Evolutionary conservation across 192 early-diverging fungal species (phyloP), one percentile per base, ranked within the genome.

Genomic region (Dimargaris verticillata): DNA sequence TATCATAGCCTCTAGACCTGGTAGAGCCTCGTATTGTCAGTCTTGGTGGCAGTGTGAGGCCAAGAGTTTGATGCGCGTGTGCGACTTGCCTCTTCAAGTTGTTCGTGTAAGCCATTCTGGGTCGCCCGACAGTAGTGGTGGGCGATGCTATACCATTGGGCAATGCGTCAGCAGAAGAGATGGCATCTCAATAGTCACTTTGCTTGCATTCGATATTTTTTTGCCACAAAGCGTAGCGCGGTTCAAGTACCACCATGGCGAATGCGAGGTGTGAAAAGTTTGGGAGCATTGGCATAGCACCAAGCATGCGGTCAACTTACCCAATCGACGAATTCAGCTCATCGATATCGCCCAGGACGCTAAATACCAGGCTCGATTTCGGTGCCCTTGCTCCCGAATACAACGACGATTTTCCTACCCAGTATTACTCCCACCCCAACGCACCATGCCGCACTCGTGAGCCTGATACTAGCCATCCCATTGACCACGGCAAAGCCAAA

Each of bases 281-380:
- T 28, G 28, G 18, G 29, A 33, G 28, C 53, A 11, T 33, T 7
- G 12, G 22, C 18, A 29, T 26, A 33, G 53, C 26, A 55, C n/a
- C 28, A n/a, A 28, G n/a, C 22, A 14, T 26, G 26, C 14, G 28
- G 14, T n/a, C 26, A 18, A 41, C 45, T 28, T 28, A 61, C 59
- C 59, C 61, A 42, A 62, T 51, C 22, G 49, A 41, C 17, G 28
- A 42, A n/a, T 50, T 52, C 17, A 62, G 61, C 38, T 62, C 61
- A 24, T 62, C 61, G 10, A 62, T 38, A 20, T 48, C 20, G 18
- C 61, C 61, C 5, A 62, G 61, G 38, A 49, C 61, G 24, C 52
- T 49, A 33, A 62, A 53, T 13, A 62, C 41, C 28, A 44, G 25
- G 44, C 52, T 15, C 7, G 61, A 25, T 49, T 62, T 62, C 28